phyloP scores from a whole-genome alignment of 371 early-diverging fungal genomes.

The Mucor irregularis region DNA sequence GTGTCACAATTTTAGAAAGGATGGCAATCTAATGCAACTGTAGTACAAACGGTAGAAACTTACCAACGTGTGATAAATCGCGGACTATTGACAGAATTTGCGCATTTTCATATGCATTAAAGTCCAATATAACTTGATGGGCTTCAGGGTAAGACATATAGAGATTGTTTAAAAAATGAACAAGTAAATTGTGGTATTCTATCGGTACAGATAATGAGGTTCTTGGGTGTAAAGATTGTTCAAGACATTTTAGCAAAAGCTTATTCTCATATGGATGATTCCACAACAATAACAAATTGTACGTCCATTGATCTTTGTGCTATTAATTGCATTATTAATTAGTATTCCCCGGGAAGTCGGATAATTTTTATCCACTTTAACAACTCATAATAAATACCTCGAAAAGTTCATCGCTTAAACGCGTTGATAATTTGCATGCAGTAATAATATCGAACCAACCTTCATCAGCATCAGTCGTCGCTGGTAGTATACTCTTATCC shows the following conservation, averaged over 20 bases:
- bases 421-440: slow-evolving; percentile 23
- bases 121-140: neutral
- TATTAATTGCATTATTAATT: neutral
- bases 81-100: slow-evolving; percentile 1
- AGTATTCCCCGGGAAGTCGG: too few species aligned
- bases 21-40: neutral
- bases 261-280: slow-evolving; percentile 24
- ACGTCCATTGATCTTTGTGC: slow-evolving; percentile 19
- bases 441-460: slow-evolving; percentile 24
- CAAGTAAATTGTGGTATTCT: slow-evolving; percentile 24
- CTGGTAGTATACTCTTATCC: neutral
- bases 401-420: slow-evolving; percentile 17
- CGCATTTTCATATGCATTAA: neutral
- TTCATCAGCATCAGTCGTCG: neutral
- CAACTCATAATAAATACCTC: too few species aligned
- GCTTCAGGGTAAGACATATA: slow-evolving; percentile 10
- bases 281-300: slow-evolving; percentile 22
- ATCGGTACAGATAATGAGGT: slow-evolving; percentile 8
- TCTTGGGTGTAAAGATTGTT: slow-evolving; percentile 19
- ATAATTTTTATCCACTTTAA: too few species aligned
- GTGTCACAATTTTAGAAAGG: too few species aligned
- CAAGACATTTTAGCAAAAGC: slow-evolving; percentile 11
- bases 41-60: neutral
- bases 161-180: slow-evolving; percentile 17
- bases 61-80: neutral